A percentile compares a stretch with the other conserved stretches of the same genome.
phyloP scores from a whole-genome alignment of 1,284 basidiomycete genomes.

The Ceratobasidium papillatum region DNA sequence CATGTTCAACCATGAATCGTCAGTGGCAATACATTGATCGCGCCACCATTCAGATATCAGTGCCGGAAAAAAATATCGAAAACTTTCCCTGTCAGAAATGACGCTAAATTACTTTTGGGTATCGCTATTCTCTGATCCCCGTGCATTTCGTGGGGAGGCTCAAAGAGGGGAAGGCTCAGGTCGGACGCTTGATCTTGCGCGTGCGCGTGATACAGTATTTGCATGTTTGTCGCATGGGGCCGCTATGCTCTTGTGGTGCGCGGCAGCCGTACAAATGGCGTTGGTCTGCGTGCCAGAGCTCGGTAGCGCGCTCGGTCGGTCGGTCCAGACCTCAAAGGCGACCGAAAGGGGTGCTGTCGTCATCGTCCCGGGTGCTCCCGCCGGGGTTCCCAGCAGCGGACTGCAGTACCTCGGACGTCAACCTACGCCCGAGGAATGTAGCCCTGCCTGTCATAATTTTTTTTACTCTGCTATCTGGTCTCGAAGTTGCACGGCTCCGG shows the following conservation, averaged over 20 bases:
- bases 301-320: neutral
- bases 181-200: neutral
- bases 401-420: too few species aligned
- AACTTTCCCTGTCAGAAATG: neutral
- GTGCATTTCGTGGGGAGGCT: neutral
- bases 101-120: neutral
- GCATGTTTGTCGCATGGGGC: neutral
- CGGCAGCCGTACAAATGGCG: neutral
- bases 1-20: too few species aligned
- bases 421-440: too few species aligned
- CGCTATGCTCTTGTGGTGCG: neutral
- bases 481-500: neutral
- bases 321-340: neutral
- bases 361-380: too few species aligned
- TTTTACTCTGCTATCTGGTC: neutral
- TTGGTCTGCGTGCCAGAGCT: neutral
- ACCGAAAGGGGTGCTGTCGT: neutral
- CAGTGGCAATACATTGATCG: neutral
- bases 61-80: neutral
- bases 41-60: neutral
- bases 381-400: too few species aligned
- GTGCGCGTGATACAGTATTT: neutral
- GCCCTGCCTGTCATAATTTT: neutral
- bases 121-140: neutral
- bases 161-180: neutral